Evolutionary conservation across 305 asterid genomes (phyloP), one percentile per base, ranked within the genome.

Genomic region (Solanum aculeatissimum): DNA sequence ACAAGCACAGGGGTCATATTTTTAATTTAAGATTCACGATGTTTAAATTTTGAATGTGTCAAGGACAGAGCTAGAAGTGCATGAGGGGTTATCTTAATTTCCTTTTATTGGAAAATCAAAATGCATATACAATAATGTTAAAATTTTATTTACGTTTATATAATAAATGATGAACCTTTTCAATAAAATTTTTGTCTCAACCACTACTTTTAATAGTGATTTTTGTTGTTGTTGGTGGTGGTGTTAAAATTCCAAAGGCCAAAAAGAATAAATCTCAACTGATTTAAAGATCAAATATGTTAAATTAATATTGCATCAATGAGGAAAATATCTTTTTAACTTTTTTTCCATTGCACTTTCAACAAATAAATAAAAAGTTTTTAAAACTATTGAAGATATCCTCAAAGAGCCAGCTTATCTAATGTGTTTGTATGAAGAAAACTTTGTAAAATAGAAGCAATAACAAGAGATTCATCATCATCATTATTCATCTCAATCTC

Each of bases 361-460:
- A 29, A 25, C 25, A 47, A 75, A 47, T 60, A 12, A 4, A 9
- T 5, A 47, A 23, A 47, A 49, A 18, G 23, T 49, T 25, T 49
- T 15, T 25, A 75, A 49, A 75, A 75, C 25, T 49, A 32, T 32
- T 25, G 12, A 45, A 49, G 25, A 27, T 75, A 75, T 49, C 62
- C 65, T 77, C 65, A 77, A 77, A 77, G 65, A 18, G 29, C 29
- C 53, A 77, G 60, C 77, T 83, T 87, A 38, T 81, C 86, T 23
- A 81, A 10, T 23, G 75, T 57, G 53, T 78, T 85, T 23, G 89
- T 81, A 32, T 87, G 84, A 35, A 77, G 27, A 82, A 90, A 88
- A 69, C 87, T 87, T 81, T 87, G 91, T 83, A 90, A 83, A 84
- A 90, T 88, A 62, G 91, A 86, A 72, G 91, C 89, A 87, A 88